Evolutionary conservation across 2,329 filamentous ascomycete species (phyloP).

Genomic region (Pseudocercospora cruenta): DNA sequence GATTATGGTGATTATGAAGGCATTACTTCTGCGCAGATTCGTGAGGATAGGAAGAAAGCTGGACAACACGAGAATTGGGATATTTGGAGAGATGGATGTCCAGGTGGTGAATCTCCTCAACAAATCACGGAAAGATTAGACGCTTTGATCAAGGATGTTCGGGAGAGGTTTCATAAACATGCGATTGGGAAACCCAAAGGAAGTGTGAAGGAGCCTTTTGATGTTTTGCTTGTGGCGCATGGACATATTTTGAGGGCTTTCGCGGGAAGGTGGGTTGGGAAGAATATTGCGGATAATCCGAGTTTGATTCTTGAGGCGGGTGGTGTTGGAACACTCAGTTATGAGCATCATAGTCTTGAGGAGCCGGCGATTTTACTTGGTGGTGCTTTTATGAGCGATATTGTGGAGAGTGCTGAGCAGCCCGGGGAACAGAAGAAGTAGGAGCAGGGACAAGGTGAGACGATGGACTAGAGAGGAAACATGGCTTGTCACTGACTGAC

Average conservation of each 20-base stretch:
- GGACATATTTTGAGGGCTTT: slow-evolving; percentile 88
- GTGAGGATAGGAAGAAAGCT: slow-evolving; percentile 47
- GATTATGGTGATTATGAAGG: slow-evolving; percentile 68
- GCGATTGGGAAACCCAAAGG: slow-evolving; percentile 58
- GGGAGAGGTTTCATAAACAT: slow-evolving; percentile 51
- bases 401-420: slow-evolving; percentile 47
- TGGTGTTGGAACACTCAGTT: slow-evolving; percentile 56
- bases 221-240: slow-evolving; percentile 82
- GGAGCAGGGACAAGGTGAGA: not conserved
- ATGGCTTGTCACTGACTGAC: not conserved
- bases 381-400: slow-evolving; percentile 55
- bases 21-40: slow-evolving; percentile 56
- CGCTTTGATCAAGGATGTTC: slow-evolving; percentile 73
- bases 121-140: slow-evolving; percentile 76
- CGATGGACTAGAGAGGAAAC: not conserved
- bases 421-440: slow-evolving; percentile 2
- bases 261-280: slow-evolving; percentile 81
- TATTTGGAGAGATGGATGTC: slow-evolving; percentile 87
- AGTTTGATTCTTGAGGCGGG: slow-evolving; percentile 76
- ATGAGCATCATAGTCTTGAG: slow-evolving; percentile 54
- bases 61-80: slow-evolving; percentile 68
- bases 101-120: slow-evolving; percentile 70
- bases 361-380: slow-evolving; percentile 57
- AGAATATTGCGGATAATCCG: slow-evolving; percentile 73
- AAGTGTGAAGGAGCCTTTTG: slow-evolving; percentile 50